phyloP scores from a whole-genome alignment of 2,329 filamentous ascomycete species.

The Xylaria arbuscula region DNA sequence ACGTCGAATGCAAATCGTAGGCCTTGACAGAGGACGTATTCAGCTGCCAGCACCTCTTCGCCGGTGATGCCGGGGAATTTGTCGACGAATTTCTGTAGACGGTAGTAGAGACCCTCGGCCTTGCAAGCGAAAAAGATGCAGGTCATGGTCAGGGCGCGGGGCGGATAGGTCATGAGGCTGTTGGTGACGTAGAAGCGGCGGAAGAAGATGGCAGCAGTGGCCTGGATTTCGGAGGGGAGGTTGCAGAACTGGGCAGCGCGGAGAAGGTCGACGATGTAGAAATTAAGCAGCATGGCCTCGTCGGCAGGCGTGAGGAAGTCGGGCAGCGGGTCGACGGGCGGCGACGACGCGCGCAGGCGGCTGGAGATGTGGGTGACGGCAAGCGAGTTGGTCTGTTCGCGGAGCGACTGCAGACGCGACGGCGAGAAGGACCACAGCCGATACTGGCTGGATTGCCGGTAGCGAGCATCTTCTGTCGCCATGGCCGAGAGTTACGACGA shows the following conservation, averaged over 20 bases:
- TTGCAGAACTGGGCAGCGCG: constrained; percentile 66
- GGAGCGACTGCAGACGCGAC: constrained; percentile 74
- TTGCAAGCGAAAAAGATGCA: constrained; percentile 94
- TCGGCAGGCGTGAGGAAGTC: constrained; percentile 86
- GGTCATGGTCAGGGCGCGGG: constrained; percentile 87
- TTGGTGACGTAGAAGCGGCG: constrained; percentile 96
- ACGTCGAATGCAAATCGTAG: constrained; percentile 95
- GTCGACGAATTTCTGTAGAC: constrained; percentile 71
- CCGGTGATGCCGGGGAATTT: constrained; percentile 76
- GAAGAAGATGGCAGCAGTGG: constrained; percentile 88
- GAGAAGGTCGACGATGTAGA: constrained; percentile 73
- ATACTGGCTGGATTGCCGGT: constrained; percentile 90
- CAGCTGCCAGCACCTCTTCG: constrained; percentile 87
- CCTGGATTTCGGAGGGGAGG: constrained; percentile 64
- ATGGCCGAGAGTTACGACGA: constrained; percentile 56
- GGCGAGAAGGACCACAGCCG: constrained; percentile 92
- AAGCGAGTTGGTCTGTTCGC: constrained; percentile 80
- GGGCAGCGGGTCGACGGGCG: constrained; percentile 64
- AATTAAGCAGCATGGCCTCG: constrained; percentile 82
- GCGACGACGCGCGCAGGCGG: constrained; percentile 66
- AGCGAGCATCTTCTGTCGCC: constrained; percentile 88
- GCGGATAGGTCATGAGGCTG: constrained; percentile 95
- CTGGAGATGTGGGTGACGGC: constrained; percentile 72
- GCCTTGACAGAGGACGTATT: constrained; percentile 92
- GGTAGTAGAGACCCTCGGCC: constrained; percentile 84